Evolutionary conservation across 345 rosid genomes (phyloP).

Genomic region (Eucalyptus cladocalyx): DNA sequence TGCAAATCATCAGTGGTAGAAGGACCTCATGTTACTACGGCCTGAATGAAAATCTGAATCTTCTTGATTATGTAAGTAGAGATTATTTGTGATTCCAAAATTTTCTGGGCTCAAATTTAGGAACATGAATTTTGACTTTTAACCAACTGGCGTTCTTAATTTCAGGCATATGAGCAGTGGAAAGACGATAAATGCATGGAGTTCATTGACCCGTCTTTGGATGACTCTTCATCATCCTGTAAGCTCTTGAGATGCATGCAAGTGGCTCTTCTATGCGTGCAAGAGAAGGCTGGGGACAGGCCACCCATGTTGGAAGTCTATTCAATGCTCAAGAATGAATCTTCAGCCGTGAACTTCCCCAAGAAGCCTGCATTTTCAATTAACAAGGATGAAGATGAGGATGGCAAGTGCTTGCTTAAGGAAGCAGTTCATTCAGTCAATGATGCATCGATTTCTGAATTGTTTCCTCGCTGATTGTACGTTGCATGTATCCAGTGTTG

Average conservation of each 20-base stretch:
- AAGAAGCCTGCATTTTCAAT: constrained; percentile 18
- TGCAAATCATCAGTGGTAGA: constrained; percentile 36
- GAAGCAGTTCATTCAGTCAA: constrained; percentile 4
- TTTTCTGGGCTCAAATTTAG: neutral
- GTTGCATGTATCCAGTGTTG: neutral
- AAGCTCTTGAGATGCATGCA: constrained; percentile 13
- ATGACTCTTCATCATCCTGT: constrained; percentile 1
- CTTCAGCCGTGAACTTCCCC: neutral
- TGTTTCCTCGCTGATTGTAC: constrained; percentile 10
- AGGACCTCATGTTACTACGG: constrained; percentile 14
- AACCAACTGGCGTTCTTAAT: neutral
- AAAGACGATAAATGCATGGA: neutral
- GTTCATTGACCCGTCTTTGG: constrained; percentile 5
- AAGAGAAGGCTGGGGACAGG: constrained; percentile 5
- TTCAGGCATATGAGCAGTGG: constrained; percentile 17
- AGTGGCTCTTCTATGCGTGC: constrained; percentile 19
- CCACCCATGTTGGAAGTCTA: constrained; percentile 22
- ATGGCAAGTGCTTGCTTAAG: neutral
- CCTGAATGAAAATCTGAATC: constrained; percentile 5
- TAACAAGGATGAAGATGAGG: neutral
- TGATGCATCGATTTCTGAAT: constrained; percentile 2
- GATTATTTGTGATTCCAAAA: neutral
- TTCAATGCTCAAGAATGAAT: constrained; percentile 2
- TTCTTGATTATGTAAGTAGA: constrained; percentile 21
- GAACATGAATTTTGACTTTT: neutral